phyloP scores from a whole-genome alignment of 345 rosid genomes.

The Cardamine occulta region DNA sequence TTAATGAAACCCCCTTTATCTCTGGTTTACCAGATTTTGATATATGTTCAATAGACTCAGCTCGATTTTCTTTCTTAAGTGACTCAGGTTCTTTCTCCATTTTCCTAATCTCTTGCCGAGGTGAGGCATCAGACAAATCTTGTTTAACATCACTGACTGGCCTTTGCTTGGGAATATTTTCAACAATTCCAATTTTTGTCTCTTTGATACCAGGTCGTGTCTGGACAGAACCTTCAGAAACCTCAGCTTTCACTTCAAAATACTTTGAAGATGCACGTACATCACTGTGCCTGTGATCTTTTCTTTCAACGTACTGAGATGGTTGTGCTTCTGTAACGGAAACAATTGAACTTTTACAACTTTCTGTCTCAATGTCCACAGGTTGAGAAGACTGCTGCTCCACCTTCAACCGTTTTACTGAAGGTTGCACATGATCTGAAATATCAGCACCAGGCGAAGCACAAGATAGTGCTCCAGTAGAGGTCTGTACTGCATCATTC shows the following conservation, averaged over 20 bases:
- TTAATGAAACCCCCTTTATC: conserved; percentile 96
- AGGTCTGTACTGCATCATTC: conserved; percentile 51
- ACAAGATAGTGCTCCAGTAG: conserved; percentile 51
- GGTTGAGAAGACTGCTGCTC: conserved; percentile 75
- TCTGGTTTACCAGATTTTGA: conserved; percentile 96
- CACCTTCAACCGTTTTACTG: conserved; percentile 81
- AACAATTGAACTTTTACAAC: conserved; percentile 48
- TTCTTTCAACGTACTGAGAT: conserved; percentile 56
- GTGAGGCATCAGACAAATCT: conserved; percentile 44
- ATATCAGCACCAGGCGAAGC: conserved; percentile 49
- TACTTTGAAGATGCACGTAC: conserved; percentile 53
- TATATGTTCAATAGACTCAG: conserved; percentile 55
- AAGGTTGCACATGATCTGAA: conserved; percentile 71
- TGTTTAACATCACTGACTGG: conserved; percentile 49
- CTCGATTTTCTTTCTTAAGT: conserved; percentile 61
- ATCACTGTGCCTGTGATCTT: conserved; percentile 57
- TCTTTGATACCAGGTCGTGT: conserved; percentile 50
- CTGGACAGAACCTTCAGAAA: conserved; percentile 54
- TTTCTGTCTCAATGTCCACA: conserved; percentile 54
- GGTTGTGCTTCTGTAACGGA: conserved; percentile 51
- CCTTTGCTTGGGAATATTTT: conserved; percentile 53
- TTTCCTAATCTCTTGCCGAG: conserved; percentile 56
- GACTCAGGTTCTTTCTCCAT: conserved; percentile 62
- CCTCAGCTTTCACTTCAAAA: conserved; percentile 70
- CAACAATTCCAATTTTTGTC: conserved; percentile 54